A percentile compares a stretch with the other conserved stretches of the same genome.
Evolutionary conservation across 2,329 filamentous ascomycete species (phyloP).

Genomic region (Thermomyces lanuginosus): DNA sequence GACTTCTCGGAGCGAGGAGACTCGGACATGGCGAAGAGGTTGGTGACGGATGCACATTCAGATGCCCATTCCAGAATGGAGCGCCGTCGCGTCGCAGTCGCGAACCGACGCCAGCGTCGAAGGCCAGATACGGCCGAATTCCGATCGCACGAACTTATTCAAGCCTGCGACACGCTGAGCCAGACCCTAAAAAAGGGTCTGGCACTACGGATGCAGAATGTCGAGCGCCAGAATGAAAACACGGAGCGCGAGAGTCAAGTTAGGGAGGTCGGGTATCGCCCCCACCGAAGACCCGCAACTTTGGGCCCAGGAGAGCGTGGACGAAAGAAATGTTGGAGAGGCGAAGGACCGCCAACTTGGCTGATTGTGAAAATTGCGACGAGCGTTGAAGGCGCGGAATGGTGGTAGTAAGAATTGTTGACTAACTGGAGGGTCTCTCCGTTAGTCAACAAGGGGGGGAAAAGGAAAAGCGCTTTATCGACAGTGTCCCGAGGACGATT

Average conservation of each 20-base stretch:
- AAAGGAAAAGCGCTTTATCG: too few relatives aligned
- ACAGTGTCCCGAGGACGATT: too few relatives aligned
- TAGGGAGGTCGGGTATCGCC: constrained; percentile 97
- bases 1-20: constrained; percentile 48
- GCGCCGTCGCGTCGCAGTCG: constrained; percentile 3
- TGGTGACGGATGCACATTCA: constrained; percentile 4
- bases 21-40: constrained; percentile 28
- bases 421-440: too few relatives aligned
- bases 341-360: constrained; percentile 87
- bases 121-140: constrained; percentile 3
- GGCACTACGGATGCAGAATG: constrained; percentile 21
- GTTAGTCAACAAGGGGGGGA: too few relatives aligned
- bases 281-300: constrained; percentile 87
- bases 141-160: constrained; percentile 13
- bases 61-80: constrained; percentile 7
- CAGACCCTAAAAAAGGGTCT: constrained; percentile 29
- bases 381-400: constrained; percentile 28
- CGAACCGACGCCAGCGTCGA: constrained; percentile 7
- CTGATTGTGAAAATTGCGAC: constrained; percentile 37
- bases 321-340: constrained; percentile 55
- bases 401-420: too few relatives aligned
- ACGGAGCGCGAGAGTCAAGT: constrained; percentile 38
- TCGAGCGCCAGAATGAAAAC: constrained; percentile 7
- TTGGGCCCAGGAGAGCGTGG: constrained; percentile 82
- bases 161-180: constrained; percentile 22